These are phyloP conservation scores for Xenosphaeropsis pyriputrescens DNA, from an alignment of 2,329 filamentous ascomycete species.

Conservation along the genomic window DNA sequence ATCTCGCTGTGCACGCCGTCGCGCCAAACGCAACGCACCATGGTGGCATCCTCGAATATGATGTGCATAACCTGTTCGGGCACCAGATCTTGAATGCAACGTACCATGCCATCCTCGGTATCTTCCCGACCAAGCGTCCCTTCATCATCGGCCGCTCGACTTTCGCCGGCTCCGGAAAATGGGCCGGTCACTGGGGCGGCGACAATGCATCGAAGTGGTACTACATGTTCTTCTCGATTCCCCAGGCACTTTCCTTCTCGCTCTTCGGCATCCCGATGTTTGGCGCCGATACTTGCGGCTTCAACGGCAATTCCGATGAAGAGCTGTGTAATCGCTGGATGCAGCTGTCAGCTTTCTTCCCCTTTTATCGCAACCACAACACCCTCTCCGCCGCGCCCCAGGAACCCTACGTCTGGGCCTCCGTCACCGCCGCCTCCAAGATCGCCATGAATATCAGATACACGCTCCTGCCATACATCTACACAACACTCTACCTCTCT, in stretches of 20 bases:
- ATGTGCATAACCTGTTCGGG: conserved; percentile 70
- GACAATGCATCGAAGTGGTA: conserved; percentile 54
- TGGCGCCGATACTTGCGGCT: conserved; percentile 56
- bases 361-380: conserved; percentile 70
- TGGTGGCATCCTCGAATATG: conserved; percentile 62
- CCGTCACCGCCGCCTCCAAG: conserved; percentile 48
- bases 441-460: conserved; percentile 59
- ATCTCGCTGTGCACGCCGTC: conserved; percentile 38
- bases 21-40: conserved; percentile 69
- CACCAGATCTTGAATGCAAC: conserved; percentile 55
- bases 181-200: conserved; percentile 70
- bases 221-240: conserved; percentile 53
- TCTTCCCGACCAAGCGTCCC: conserved; percentile 56
- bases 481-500: conserved; percentile 56
- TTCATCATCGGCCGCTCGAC: conserved; percentile 78
- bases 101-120: conserved; percentile 44
- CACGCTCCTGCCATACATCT: conserved; percentile 58
- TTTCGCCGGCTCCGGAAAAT: conserved; percentile 62
- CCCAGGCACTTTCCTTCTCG: neutral
- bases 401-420: conserved; percentile 58
- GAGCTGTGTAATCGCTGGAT: conserved; percentile 65
- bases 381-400: conserved; percentile 42
- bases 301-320: conserved; percentile 49
- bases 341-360: conserved; percentile 60
- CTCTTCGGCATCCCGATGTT: conserved; percentile 70